Base-by-base conservation (phyloP, 441 rosid species). In the Hypseocharis bilobata region DNA sequence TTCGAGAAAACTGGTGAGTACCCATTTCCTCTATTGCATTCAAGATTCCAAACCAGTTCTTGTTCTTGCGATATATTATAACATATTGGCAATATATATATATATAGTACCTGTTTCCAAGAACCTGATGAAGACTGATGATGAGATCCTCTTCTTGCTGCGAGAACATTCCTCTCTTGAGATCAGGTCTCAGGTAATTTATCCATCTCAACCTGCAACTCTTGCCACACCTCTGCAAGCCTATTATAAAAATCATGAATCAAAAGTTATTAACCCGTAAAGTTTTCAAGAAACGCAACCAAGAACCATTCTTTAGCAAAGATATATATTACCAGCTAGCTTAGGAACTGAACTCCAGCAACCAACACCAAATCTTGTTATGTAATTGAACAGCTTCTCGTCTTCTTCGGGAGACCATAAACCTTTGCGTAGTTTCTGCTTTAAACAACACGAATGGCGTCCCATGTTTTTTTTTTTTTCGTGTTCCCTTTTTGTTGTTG, bases 131-230 rank as follows among this genome's bases (percentile, higher is more conserved):
- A 54, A 84, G 85, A 66, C 76, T 73, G 64, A 86, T 47, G 16
- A 86, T 84, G 28, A 80, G 84, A 77, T 81, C 82, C 67, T 86
- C 89, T 64, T 86, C 92, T 68, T 84, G 86, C 8, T 74, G 80
- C 3, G 92, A 86, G 63, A 87, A 85, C 64, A 92, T 84, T 65
- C 96, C 96, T 81, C 96, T 82, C 70, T 89, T 89, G 77, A 89
- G 79, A 80, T 89, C 92, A 67, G 92, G 96, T 81, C 96, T 89
- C 70, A 89, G 71, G 80, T 87, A 89, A 68, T 89, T 88, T 49
- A 85, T 86, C 96, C 96, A 88, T 66, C 96, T 82, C 26, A 88
- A 22, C 68, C 96, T 78, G 72, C 96, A 88, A 67, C 96, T 88
- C 67, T 88, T 88, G 0, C 96, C 96, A 51, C 96, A 86, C 69